These are phyloP conservation scores for Mollisiaceae sp. DNA, from an alignment of 2,329 filamentous ascomycete genomes.

Conservation along the genomic window DNA sequence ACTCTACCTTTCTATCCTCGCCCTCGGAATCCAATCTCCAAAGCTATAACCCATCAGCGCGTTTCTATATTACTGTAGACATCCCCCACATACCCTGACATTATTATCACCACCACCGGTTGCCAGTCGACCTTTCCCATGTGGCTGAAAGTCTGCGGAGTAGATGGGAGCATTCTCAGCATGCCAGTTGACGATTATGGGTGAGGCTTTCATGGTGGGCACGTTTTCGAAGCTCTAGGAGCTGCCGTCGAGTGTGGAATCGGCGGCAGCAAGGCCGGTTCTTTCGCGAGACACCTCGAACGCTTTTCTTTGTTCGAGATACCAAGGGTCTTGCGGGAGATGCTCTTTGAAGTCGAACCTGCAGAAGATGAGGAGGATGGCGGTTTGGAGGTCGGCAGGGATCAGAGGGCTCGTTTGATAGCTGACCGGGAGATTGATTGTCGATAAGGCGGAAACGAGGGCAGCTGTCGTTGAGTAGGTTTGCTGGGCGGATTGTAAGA, in stretches of 20 bases:
- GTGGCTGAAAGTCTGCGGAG: conserved; percentile 93
- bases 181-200: conserved; percentile 98
- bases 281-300: conserved; percentile 5
- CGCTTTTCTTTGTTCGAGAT: background rate
- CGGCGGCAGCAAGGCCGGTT: conserved; percentile 27
- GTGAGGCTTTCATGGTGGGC: conserved; percentile 84
- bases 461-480: background rate
- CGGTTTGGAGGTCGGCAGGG: conserved; percentile 9
- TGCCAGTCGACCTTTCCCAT: conserved; percentile 88
- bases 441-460: background rate
- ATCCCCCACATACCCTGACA: conserved; percentile 70
- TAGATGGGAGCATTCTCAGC: conserved; percentile 97
- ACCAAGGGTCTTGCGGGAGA: background rate
- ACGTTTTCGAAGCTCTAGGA: conserved; percentile 23
- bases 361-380: conserved; percentile 8
- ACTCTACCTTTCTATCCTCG: conserved; percentile 87
- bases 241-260: conserved; percentile 21
- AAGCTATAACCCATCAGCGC: conserved; percentile 61
- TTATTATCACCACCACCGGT: conserved; percentile 97
- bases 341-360: conserved; percentile 1
- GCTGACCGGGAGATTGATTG: conserved; percentile 2
- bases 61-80: conserved; percentile 18
- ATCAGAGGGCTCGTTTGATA: conserved; percentile 7
- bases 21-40: conserved; percentile 89
- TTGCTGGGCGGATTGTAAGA: background rate